A percentile compares a stretch with the other conserved stretches of the same genome.
Conservation (phyloP, 202 grass and related monocot genomes). For the Digitaria exilis region DNA sequence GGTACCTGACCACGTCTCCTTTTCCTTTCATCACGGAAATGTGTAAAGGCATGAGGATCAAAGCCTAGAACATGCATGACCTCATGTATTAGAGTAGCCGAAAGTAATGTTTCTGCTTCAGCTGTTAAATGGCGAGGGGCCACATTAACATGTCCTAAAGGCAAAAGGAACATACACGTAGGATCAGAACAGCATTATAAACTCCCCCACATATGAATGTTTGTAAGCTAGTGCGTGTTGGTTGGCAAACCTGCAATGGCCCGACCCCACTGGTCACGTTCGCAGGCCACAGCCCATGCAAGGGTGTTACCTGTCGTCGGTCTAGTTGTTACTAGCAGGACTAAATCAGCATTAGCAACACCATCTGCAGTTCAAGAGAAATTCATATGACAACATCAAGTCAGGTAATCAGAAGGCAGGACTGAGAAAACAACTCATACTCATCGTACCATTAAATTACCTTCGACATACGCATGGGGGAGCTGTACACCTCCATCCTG, state of each 20-base stretch:
- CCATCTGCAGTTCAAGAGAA: conserved; percentile 63
- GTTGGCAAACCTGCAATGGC: conserved; percentile 84
- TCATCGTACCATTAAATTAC: conserved; percentile 37
- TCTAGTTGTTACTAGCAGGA: conserved; percentile 98
- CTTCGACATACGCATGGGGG: conserved; percentile 93
- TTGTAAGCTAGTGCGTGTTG: neutral
- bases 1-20: conserved; percentile 80
- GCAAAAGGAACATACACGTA: conserved; percentile 26
- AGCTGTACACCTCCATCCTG: conserved; percentile 98
- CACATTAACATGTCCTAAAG: conserved; percentile 94
- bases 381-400: conserved; percentile 30
- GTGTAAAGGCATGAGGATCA: conserved; percentile 98
- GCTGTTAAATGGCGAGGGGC: conserved; percentile 97
- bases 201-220: neutral
- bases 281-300: conserved; percentile 98
- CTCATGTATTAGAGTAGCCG: conserved; percentile 97
- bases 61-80: conserved; percentile 99
- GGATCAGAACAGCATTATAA: conserved; percentile 10
- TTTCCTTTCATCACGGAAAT: conserved; percentile 98
- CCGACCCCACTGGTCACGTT: conserved; percentile 98
- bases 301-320: conserved; percentile 98
- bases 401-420: neutral
- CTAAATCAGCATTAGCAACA: conserved; percentile 86
- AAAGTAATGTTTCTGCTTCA: conserved; percentile 98
- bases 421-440: neutral